A percentile compares a stretch with the other conserved stretches of the same genome.
Conservation (phyloP, 139 green algal species). For the Coelastrella sp. region DNA sequence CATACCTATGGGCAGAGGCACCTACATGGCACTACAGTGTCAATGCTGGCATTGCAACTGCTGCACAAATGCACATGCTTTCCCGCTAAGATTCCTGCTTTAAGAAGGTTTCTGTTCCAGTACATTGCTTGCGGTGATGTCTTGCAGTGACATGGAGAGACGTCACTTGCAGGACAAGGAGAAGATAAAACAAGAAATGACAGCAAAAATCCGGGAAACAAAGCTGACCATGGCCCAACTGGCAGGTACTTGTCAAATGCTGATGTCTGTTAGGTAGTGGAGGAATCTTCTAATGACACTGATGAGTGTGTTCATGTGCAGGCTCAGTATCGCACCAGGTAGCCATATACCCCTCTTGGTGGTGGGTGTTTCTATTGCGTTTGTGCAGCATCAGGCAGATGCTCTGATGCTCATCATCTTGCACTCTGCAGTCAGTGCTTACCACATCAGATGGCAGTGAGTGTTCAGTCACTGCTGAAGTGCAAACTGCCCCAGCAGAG, state of each 20-base stretch:
- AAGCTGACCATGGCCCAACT: constrained; percentile 79
- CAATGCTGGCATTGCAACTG: neutral
- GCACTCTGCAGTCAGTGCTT: too few species aligned
- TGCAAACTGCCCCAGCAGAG: neutral
- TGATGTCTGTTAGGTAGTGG: neutral
- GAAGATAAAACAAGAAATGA: constrained; percentile 79
- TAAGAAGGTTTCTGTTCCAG: too few species aligned
- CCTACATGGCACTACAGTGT: neutral
- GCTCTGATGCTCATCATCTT: neutral
- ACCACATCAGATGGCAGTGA: too few species aligned
- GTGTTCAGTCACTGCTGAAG: neutral
- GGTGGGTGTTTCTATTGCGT: neutral
- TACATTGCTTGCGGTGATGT: neutral
- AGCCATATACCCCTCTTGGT: too few species aligned
- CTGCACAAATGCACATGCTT: neutral
- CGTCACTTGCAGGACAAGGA: constrained; percentile 86
- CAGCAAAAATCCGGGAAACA: constrained; percentile 77
- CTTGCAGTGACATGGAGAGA: constrained; percentile 80
- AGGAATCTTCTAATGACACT: too few species aligned
- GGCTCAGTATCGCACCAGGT: too few species aligned
- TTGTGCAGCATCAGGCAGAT: neutral
- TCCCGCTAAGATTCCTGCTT: neutral
- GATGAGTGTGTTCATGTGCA: too few species aligned
- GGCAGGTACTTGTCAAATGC: constrained; percentile 45
- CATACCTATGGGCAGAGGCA: too few species aligned